phyloP scores from a whole-genome alignment of 2,329 filamentous ascomycete genomes.

The Fusarium azukiicola region DNA sequence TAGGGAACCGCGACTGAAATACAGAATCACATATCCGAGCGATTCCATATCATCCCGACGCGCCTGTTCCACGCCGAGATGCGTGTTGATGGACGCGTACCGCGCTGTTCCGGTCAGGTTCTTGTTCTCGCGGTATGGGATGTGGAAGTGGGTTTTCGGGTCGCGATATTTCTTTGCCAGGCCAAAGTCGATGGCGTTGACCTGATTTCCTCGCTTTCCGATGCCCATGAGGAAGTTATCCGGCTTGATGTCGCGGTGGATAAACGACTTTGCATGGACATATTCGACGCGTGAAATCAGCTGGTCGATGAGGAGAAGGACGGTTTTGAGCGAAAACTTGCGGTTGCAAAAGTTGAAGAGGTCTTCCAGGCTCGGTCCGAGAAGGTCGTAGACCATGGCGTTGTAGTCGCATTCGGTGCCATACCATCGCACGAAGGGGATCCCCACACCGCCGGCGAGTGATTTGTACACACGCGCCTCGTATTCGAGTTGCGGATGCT shows the following conservation, averaged over 20 bases:
- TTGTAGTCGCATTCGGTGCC: slow-evolving; percentile 99
- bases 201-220: slow-evolving; percentile 98
- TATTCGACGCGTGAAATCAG: slow-evolving; percentile 99
- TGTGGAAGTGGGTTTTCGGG: slow-evolving; percentile 94
- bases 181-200: slow-evolving; percentile 99
- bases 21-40: slow-evolving; percentile 11
- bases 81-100: slow-evolving; percentile 23
- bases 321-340: slow-evolving; percentile 99
- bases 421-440: slow-evolving; percentile 99
- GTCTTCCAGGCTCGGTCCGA: slow-evolving; percentile 11
- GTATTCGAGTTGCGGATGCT: slow-evolving; percentile 99
- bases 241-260: slow-evolving; percentile 17
- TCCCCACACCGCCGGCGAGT: slow-evolving; percentile 97
- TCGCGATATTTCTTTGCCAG: slow-evolving; percentile 99
- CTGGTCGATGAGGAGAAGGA: slow-evolving; percentile 97
- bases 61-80: slow-evolving; percentile 25
- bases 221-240: slow-evolving; percentile 84
- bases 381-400: slow-evolving; percentile 90
- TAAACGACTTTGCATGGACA: slow-evolving; percentile 85
- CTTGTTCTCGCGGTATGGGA: slow-evolving; percentile 68
- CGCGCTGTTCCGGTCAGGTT: slow-evolving; percentile 85
- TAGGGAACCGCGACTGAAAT: slow-evolving; percentile 25
- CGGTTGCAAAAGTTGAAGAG: slow-evolving; percentile 80
- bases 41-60: slow-evolving; percentile 25
- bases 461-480: slow-evolving; percentile 96